phyloP scores from a whole-genome alignment of 768 basidiomycete species.

The Tricholoma sp. region DNA sequence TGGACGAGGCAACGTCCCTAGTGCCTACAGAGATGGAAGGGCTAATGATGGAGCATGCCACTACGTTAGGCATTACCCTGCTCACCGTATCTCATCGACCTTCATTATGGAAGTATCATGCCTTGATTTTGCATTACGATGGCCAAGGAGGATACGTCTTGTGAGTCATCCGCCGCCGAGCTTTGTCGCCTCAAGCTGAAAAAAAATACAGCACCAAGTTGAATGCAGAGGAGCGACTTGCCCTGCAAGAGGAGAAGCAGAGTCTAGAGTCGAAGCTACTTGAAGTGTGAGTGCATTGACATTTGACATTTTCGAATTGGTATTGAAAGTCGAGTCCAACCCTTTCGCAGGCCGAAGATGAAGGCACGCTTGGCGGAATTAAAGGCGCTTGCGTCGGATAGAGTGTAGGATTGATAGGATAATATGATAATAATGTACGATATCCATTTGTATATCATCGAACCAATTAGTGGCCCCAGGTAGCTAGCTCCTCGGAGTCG shows the following conservation, averaged over 20 bases:
- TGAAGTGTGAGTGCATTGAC: conserved; percentile 63
- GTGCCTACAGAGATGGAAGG: conserved; percentile 93
- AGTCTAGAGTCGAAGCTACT: conserved; percentile 76
- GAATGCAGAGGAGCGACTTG: conserved; percentile 85
- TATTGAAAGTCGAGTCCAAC: background rate
- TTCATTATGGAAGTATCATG: conserved; percentile 90
- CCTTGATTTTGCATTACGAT: conserved; percentile 85
- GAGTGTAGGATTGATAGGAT: background rate
- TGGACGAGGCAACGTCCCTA: conserved; percentile 94
- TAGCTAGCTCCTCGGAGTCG: too few species aligned
- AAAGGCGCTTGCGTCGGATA: conserved; percentile 22
- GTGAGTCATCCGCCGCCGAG: conserved; percentile 37
- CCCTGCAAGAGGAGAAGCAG: conserved; percentile 94
- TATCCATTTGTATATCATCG: too few species aligned
- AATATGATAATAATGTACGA: too few species aligned
- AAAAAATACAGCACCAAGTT: conserved; percentile 63
- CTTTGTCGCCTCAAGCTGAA: background rate
- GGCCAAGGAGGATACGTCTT: conserved; percentile 96
- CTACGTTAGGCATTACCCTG: conserved; percentile 82
- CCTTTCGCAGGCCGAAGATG: conserved; percentile 67
- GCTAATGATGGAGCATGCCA: conserved; percentile 92
- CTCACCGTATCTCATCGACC: conserved; percentile 95
- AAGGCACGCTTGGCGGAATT: conserved; percentile 70
- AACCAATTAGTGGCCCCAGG: too few species aligned
- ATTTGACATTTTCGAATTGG: conserved; percentile 4